A percentile compares a stretch with the other conserved stretches of the same genome.
Conservation (phyloP, 1,284 basidiomycete species). For the Heterobasidion occidentale region DNA sequence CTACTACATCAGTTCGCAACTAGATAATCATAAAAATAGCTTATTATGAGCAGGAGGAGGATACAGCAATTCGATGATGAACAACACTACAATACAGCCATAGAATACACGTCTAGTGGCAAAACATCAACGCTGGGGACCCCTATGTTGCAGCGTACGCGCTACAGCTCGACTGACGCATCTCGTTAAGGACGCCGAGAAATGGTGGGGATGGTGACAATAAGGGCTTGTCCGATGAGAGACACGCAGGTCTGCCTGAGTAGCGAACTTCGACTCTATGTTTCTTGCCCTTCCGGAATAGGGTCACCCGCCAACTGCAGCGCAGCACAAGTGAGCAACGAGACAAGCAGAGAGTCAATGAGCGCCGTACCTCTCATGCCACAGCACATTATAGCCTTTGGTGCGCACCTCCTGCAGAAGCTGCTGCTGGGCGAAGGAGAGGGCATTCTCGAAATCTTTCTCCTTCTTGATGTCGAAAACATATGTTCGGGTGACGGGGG, state of each 20-base stretch:
- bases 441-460: slow-evolving; percentile 39
- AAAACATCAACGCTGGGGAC: neutral
- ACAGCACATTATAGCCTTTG: slow-evolving; percentile 53
- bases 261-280: slow-evolving; percentile 65
- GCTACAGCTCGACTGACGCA: slow-evolving; percentile 1
- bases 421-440: slow-evolving; percentile 57
- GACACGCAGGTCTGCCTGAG: slow-evolving; percentile 54
- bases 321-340: slow-evolving; percentile 6
- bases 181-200: slow-evolving; percentile 43
- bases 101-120: neutral
- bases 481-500: slow-evolving; percentile 50
- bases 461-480: slow-evolving; percentile 43
- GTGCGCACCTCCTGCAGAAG: slow-evolving; percentile 48
- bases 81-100: neutral
- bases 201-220: slow-evolving; percentile 51
- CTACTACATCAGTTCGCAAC: too few relatives aligned
- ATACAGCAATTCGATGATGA: neutral
- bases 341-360: neutral
- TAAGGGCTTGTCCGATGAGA: slow-evolving; percentile 33
- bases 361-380: slow-evolving; percentile 54
- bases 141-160: neutral
- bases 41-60: neutral
- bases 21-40: too few relatives aligned
- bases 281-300: slow-evolving; percentile 51
- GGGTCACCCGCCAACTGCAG: slow-evolving; percentile 59